phyloP scores from a whole-genome alignment of 306 rosid species.

The Cyamopsis tetragonoloba region DNA sequence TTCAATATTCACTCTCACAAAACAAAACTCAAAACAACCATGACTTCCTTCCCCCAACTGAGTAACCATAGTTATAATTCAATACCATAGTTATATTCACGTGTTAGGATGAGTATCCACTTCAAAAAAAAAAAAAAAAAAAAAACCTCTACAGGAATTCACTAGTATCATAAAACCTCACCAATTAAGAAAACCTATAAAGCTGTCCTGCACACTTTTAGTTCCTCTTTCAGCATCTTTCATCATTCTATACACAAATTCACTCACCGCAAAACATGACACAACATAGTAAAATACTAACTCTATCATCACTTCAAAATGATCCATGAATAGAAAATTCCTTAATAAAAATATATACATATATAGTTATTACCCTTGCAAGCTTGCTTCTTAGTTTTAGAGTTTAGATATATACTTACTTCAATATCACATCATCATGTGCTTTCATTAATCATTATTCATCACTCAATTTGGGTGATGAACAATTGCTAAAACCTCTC shows the following conservation, averaged over 20 bases:
- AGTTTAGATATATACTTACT: background rate
- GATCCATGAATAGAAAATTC: background rate
- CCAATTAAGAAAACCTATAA: background rate
- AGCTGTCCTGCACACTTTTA: background rate
- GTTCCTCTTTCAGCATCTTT: background rate
- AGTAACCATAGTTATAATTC: no score
- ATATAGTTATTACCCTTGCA: background rate
- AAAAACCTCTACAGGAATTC: background rate
- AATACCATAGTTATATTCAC: background rate
- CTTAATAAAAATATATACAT: background rate
- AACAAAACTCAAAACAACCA: no score
- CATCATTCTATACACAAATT: no score
- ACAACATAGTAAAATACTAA: background rate
- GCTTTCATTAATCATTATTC: background rate
- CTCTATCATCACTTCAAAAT: no score
- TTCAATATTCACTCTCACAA: no score
- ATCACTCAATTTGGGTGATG: background rate
- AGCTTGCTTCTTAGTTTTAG: background rate
- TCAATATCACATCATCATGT: background rate
- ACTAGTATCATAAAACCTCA: background rate
- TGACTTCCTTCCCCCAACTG: no score
- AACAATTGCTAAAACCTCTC: background rate
- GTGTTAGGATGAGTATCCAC: background rate
- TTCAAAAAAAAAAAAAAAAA: no score
- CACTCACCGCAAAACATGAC: no score